Base-by-base conservation (phyloP, 768 basidiomycete species). In the Coprinopsis marcescibilis region DNA sequence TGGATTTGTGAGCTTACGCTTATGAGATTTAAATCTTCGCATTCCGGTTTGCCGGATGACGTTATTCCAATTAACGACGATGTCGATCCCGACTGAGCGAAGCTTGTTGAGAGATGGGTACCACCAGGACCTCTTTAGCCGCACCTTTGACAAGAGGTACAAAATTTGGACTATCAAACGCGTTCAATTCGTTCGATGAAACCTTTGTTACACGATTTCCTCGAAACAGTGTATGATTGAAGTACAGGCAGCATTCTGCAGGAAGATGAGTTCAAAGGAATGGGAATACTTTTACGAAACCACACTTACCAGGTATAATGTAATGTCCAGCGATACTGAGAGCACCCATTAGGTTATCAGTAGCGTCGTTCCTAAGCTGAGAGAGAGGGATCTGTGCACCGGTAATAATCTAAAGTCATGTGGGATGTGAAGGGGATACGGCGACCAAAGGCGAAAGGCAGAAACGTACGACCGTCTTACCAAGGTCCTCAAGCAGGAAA, bases 321-420 rank as follows among this genome's bases (percentile, higher is more conserved):
- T 82, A 94, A 56, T 89, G 84, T 1, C 94, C 93, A 13, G 93
- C 92, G 43, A 95, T 84, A 13, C 85, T 81, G 26, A 97, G 68
- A 2, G 90, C 87, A 6, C 90, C 92, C 60, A 96, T 80, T 8
- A 96, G 68, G 60, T 96, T 97, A 55, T 95, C 94, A 4, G 92
- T 82, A 6, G 92, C 91, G 61, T 97, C 93, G 55, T 94, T 96
- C n/a, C 91, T 78, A 37, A 94, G 69, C 58, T 92, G 86, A 1
- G 88, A 91, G 26, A 93, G 69, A 12, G 94, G 90, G 27, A 97
- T 95, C 67, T 96, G 94, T 0, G 93, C 91, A 11, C 93, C 94
- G 1, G 90, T 95, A 24, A 94, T 55, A 48, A 95, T 90, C 89
- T 91, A 29, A 26, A 17, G 36, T 19, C 36, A 45, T 26, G 10